Evolutionary conservation across 495 filamentous ascomycete genomes (phyloP).

Genomic region (Xylaria castorea): DNA sequence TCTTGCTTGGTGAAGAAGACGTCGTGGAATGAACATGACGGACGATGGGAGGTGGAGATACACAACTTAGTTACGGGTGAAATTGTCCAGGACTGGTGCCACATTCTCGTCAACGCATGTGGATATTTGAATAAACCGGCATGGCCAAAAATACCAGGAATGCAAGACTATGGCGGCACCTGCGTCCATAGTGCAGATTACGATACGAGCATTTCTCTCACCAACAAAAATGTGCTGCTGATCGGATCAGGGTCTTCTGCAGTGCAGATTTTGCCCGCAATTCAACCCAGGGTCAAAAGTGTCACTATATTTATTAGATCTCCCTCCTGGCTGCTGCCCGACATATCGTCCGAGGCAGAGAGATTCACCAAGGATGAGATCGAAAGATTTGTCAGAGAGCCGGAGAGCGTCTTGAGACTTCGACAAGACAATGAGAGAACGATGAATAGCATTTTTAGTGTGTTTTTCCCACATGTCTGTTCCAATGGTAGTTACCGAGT

Average conservation of each 20-base stretch:
- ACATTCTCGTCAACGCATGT: slow-evolving; percentile 60
- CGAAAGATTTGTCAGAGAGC: slow-evolving; percentile 52
- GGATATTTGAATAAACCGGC: slow-evolving; percentile 50
- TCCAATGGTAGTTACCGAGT: not conserved
- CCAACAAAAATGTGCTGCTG: slow-evolving; percentile 58
- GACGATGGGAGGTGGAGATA: slow-evolving; percentile 53
- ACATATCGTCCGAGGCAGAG: slow-evolving; percentile 36
- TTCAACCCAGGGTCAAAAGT: slow-evolving; percentile 51
- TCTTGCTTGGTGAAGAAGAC: slow-evolving; percentile 47
- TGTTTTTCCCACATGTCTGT: slow-evolving; percentile 29
- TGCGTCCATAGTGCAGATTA: slow-evolving; percentile 63
- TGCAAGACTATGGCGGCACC: slow-evolving; percentile 61
- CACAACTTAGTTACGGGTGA: slow-evolving; percentile 43
- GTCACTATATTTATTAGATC: slow-evolving; percentile 53
- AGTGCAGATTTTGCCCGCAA: slow-evolving; percentile 55
- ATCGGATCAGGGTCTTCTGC: slow-evolving; percentile 61
- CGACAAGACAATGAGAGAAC: slow-evolving; percentile 59
- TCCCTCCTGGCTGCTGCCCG: slow-evolving; percentile 52
- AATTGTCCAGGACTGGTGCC: slow-evolving; percentile 47
- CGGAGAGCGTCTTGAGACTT: slow-evolving; percentile 45
- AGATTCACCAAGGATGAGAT: slow-evolving; percentile 54
- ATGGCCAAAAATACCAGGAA: slow-evolving; percentile 62
- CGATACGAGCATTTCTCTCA: slow-evolving; percentile 50
- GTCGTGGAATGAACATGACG: slow-evolving; percentile 47
- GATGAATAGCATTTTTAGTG: slow-evolving; percentile 55